phyloP scores from a whole-genome alignment of 73 alveolate genomes.

The Stentor roeselii region DNA sequence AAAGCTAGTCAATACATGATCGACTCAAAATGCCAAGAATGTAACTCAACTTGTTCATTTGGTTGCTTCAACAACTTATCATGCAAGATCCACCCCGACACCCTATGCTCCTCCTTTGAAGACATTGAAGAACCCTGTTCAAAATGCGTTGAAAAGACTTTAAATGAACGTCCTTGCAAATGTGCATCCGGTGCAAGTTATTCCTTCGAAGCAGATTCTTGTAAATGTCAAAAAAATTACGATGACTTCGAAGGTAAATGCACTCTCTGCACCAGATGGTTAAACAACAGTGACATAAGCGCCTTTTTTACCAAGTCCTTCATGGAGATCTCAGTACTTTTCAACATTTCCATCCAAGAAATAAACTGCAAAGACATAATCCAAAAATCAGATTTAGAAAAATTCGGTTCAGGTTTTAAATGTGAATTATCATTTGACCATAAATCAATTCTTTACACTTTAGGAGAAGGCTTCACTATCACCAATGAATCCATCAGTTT shows the following conservation, averaged over 20 bases:
- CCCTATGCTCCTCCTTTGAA: no score
- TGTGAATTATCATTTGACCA: background rate
- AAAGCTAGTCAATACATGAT: no score
- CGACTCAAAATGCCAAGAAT: no score
- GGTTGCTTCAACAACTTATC: no score
- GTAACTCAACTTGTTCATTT: no score
- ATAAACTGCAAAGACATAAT: background rate
- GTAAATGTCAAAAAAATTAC: background rate
- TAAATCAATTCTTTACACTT: background rate
- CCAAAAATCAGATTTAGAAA: background rate
- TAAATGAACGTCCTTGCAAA: no score
- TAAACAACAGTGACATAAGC: background rate
- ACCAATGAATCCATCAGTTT: background rate
- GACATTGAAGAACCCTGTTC: no score
- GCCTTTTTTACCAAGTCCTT: background rate
- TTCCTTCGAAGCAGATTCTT: no score
- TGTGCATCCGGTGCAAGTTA: no score
- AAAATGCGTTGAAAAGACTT: no score
- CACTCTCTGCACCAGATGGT: background rate
- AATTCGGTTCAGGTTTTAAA: background rate
- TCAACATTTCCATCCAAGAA: background rate
- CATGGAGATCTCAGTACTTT: background rate
- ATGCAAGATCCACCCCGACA: no score
- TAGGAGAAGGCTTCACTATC: background rate
- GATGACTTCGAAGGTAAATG: background rate